phyloP scores from a whole-genome alignment of 306 rosid genomes.

The Chamaecrista fasciculata region DNA sequence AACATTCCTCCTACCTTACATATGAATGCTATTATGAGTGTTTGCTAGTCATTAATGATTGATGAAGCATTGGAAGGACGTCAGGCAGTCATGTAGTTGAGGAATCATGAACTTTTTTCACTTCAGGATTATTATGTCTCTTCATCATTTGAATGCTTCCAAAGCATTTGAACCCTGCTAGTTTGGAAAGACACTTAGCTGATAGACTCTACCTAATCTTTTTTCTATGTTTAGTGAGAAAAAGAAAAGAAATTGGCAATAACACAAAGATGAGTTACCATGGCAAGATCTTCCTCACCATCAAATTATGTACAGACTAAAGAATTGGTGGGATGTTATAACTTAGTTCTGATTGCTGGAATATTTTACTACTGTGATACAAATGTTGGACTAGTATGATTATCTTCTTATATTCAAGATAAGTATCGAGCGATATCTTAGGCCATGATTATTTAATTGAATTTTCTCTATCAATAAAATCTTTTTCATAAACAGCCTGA shows the following conservation, averaged over 20 bases:
- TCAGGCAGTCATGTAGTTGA: background rate
- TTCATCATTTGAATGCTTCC: background rate
- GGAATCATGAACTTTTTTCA: background rate
- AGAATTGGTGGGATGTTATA: background rate
- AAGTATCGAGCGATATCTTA: no score
- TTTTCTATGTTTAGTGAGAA: background rate
- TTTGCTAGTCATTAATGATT: background rate
- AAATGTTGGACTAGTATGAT: no score
- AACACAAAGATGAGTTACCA: background rate
- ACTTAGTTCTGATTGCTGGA: background rate
- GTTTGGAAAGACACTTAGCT: background rate
- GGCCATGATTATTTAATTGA: no score
- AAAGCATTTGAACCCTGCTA: background rate
- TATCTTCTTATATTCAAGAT: no score
- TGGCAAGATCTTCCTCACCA: background rate
- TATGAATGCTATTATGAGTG: background rate
- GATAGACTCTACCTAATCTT: background rate
- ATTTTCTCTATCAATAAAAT: no score
- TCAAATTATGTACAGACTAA: background rate
- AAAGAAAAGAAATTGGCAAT: background rate
- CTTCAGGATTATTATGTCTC: background rate
- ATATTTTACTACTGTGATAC: background rate
- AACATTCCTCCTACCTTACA: background rate
- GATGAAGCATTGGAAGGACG: background rate
- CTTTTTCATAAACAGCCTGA: no score